Conservation (phyloP, 2,329 filamentous ascomycete species). For the Paracoccidioides brasiliensis region DNA sequence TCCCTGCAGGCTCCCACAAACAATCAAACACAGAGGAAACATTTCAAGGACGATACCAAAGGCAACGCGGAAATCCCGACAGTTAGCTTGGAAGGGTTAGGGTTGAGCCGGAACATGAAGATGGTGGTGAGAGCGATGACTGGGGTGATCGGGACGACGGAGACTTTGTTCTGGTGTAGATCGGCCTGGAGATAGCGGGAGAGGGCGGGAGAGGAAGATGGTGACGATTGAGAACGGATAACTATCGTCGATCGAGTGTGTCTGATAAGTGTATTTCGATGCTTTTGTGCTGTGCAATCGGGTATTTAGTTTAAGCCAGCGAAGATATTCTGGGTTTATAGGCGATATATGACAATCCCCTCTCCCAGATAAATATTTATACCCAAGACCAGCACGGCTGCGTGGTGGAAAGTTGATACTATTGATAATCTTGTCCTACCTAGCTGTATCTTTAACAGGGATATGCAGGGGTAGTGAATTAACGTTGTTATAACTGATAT, state of each 20-base stretch:
- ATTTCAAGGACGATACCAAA: not conserved
- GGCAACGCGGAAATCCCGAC: not conserved
- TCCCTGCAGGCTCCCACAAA: not conserved
- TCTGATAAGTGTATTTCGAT: not conserved
- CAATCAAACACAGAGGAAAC: not conserved
- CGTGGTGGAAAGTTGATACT: too few relatives aligned
- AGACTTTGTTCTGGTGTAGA: constrained; percentile 15
- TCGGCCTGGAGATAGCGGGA: constrained; percentile 9
- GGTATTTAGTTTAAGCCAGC: too few relatives aligned
- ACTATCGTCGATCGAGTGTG: not conserved
- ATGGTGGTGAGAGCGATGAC: constrained; percentile 11
- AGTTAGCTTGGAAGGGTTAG: constrained; percentile 10
- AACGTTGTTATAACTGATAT: too few relatives aligned
- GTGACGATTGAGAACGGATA: not conserved
- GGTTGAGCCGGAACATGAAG: constrained; percentile 13
- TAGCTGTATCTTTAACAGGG: too few relatives aligned
- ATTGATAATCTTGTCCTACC: too few relatives aligned
- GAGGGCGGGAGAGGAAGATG: not conserved
- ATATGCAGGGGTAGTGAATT: too few relatives aligned
- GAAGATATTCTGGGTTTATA: too few relatives aligned
- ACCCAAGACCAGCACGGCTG: too few relatives aligned
- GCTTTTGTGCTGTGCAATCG: too few relatives aligned
- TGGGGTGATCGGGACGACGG: constrained; percentile 13
- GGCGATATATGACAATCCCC: too few relatives aligned
- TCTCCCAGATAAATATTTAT: too few relatives aligned